phyloP scores from a whole-genome alignment of 805 yeast genomes.

The Suhomyces sp. region DNA sequence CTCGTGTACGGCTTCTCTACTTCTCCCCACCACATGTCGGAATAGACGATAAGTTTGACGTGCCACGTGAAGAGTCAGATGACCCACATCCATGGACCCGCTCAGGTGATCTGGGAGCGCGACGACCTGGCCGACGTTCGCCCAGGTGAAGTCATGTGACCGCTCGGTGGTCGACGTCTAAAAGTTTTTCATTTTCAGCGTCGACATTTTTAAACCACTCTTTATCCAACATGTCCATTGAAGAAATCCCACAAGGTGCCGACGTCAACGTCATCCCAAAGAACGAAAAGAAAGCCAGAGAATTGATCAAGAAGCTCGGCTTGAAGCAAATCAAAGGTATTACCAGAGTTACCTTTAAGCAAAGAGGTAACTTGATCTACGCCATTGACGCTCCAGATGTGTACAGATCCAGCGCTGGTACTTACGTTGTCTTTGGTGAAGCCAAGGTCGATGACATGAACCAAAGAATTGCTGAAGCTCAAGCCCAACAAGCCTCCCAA shows the following conservation, averaged over 20 bases:
- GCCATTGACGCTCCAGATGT: slow-evolving; percentile 95
- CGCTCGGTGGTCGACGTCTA: background rate
- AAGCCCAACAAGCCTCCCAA: slow-evolving; percentile 66
- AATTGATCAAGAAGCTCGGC: slow-evolving; percentile 80
- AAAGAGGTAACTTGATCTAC: slow-evolving; percentile 84
- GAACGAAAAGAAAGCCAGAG: slow-evolving; percentile 96
- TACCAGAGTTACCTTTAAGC: slow-evolving; percentile 92
- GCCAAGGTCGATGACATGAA: slow-evolving; percentile 93
- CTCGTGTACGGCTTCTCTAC: background rate
- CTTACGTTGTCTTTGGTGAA: slow-evolving; percentile 96
- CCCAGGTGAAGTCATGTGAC: background rate
- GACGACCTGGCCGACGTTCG: too few relatives aligned
- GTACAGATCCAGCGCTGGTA: slow-evolving; percentile 88
- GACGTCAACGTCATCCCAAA: slow-evolving; percentile 77
- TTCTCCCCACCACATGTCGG: background rate
- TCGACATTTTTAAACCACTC: background rate
- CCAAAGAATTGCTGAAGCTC: slow-evolving; percentile 81
- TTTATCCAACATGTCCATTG: slow-evolving; percentile 37
- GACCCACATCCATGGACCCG: background rate
- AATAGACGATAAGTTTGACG: background rate
- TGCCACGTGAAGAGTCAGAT: background rate
- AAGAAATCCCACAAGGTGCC: slow-evolving; percentile 79
- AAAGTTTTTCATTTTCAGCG: background rate
- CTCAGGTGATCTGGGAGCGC: background rate
- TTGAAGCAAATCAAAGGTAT: slow-evolving; percentile 90